phyloP scores from a whole-genome alignment of 2,329 filamentous ascomycete species.

The Talaromyces funiculosus region DNA sequence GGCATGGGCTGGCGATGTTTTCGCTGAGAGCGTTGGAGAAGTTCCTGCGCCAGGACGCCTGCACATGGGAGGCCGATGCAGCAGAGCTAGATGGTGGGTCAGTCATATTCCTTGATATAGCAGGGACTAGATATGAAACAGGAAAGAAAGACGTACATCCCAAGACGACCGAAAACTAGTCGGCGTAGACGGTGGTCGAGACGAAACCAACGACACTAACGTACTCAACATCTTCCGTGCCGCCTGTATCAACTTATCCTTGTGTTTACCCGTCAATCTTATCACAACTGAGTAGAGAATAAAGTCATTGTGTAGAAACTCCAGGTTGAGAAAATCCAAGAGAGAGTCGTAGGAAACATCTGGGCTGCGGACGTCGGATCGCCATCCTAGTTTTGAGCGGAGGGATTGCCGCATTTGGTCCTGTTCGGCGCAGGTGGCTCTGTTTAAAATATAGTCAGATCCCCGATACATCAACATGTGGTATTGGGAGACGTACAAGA shows the following conservation, averaged over 20 bases:
- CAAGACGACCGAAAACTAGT: not conserved
- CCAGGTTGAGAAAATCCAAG: constrained; percentile 19
- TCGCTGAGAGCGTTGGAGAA: constrained; percentile 19
- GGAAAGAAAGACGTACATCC: constrained; percentile 1
- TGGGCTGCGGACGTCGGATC: not conserved
- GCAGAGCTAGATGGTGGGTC: constrained; percentile 10
- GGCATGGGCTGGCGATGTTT: not conserved
- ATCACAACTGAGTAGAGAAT: constrained; percentile 19
- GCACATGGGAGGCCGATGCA: constrained; percentile 23
- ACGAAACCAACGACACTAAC: not conserved
- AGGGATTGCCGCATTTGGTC: constrained; percentile 3
- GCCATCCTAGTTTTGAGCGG: constrained; percentile 9
- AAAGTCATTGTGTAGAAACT: constrained; percentile 20
- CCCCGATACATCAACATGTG: not conserved
- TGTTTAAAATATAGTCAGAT: not conserved
- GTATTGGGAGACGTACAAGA: constrained; percentile 1
- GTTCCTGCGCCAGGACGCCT: constrained; percentile 18
- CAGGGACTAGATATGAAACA: no score
- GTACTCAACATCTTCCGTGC: constrained; percentile 10
- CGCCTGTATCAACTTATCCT: constrained; percentile 6
- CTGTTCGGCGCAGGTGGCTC: constrained; percentile 7
- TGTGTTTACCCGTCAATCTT: constrained; percentile 12
- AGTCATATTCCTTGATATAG: not conserved
- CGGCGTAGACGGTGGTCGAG: not conserved
- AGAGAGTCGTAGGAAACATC: constrained; percentile 14